These are phyloP conservation scores for Picea glauca DNA, from an alignment of 75 land plant species.

Conservation along the genomic window DNA sequence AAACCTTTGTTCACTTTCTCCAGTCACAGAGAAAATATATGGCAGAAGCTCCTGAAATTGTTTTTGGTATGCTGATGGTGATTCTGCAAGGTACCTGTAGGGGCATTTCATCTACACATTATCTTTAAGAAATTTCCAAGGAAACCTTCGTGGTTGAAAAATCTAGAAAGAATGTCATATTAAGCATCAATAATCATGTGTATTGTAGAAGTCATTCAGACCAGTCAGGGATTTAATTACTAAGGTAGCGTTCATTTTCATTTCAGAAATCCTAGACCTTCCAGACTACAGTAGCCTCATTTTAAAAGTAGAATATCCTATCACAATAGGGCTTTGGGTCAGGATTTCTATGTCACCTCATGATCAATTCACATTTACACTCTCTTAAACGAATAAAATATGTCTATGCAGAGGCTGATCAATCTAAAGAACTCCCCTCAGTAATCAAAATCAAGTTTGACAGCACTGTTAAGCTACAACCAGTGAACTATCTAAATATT, in stretches of 20 bases:
- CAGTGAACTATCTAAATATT: too few relatives aligned
- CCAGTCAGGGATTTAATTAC: neutral
- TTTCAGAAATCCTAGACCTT: neutral
- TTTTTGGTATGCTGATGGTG: slow-evolving; percentile 67
- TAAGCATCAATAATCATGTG: neutral
- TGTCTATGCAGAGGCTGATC: too few relatives aligned
- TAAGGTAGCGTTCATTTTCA: neutral
- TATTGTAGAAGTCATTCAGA: neutral
- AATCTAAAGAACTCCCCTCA: too few relatives aligned
- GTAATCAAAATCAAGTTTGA: too few relatives aligned
- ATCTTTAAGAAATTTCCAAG: neutral
- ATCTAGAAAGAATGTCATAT: neutral
- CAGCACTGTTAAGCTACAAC: too few relatives aligned
- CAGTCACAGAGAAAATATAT: slow-evolving; percentile 66
- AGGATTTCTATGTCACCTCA: too few relatives aligned
- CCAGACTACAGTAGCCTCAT: neutral
- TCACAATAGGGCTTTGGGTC: neutral
- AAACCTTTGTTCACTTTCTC: slow-evolving; percentile 62
- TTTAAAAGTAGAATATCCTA: neutral
- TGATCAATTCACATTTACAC: too few relatives aligned
- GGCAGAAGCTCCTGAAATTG: slow-evolving; percentile 55
- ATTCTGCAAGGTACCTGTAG: slow-evolving; percentile 83
- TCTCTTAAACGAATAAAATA: too few relatives aligned
- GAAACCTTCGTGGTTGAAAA: neutral
- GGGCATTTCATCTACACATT: slow-evolving; percentile 2